Evolutionary conservation across 2,329 filamentous ascomycete species (phyloP), one percentile per base, ranked within the genome.

Genomic region (Colletotrichum falcatum): DNA sequence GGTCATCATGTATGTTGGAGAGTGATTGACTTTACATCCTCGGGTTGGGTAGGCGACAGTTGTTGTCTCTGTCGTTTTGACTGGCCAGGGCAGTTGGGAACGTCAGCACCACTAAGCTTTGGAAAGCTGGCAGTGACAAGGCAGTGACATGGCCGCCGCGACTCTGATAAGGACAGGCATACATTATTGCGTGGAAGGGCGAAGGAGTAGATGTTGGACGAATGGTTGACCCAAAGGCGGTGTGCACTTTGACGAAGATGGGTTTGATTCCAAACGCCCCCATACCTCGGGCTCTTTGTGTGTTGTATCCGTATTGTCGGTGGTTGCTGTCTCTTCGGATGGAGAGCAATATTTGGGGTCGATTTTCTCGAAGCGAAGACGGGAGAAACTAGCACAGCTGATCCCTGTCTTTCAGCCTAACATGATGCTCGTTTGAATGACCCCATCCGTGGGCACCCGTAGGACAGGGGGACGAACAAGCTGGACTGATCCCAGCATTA

Each of bases 341-440:
- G 54, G 46, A 33, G 39, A 61, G 58, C 62, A 39, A 71, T 54
- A 55, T 54, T 66, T 72, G 70, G 67, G 62, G 53, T 66, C 39
- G 67, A 70, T 51, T 70, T 59, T 68, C 33, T 64, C 44, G 51
- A 67, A 59, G 61, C 30, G 35, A 59, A 59, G 28, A 44, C 69
- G 65, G 44, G 68, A 65, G 58, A 23, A 58, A 35, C 39, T 56
- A 48, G 51, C 23, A 49, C 39, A 53, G 42, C 30, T 18, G 20
- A 73, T 62, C 73, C 73, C 66, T 72, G 73, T 72, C 63, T 23
- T 72, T 72, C 71, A 74, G 73, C 73, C 68, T 60, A 64, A 30
- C 59, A 72, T 62, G 64, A 64, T 70, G 46, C 35, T 71, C 64
- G 23, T 46, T 67, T n/a, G 54, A 68, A 44, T 37, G 65, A 60